These are phyloP conservation scores for Leucaena leucocephala DNA, from an alignment of 306 rosid species.

Conservation along the genomic window DNA sequence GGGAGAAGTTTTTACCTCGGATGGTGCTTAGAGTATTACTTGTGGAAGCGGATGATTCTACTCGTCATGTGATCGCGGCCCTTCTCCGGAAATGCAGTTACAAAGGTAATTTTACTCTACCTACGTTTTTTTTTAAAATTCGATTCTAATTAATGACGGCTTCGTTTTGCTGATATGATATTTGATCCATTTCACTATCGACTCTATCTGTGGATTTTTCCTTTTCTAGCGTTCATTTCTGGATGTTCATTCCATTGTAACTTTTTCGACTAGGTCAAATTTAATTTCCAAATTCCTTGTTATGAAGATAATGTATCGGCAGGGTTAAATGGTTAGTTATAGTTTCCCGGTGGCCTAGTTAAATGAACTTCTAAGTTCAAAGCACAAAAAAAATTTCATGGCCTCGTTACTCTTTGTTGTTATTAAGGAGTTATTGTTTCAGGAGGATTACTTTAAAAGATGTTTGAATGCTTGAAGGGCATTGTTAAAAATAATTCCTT, in stretches of 20 bases:
- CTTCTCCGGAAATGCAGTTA: conserved; percentile 84
- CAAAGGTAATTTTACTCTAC: conserved; percentile 47
- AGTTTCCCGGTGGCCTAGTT: not conserved
- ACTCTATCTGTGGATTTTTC: not conserved
- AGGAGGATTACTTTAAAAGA: not conserved
- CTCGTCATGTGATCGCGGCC: conserved; percentile 73
- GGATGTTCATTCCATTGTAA: not conserved
- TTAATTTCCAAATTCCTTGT: not conserved
- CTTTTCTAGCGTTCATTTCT: not conserved
- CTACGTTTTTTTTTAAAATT: not conserved
- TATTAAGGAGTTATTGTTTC: not conserved
- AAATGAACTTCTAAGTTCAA: not conserved
- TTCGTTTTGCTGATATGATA: not conserved
- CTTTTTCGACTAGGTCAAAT: not conserved
- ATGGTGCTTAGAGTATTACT: conserved; percentile 54
- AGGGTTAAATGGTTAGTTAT: not conserved
- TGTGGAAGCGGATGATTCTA: conserved; percentile 81
- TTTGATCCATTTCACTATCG: conserved; percentile 6
- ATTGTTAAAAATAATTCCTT: conserved; percentile 15
- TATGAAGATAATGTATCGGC: not conserved
- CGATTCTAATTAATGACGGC: not conserved
- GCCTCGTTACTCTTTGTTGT: not conserved
- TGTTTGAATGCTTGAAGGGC: not conserved
- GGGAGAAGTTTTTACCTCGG: conserved; percentile 52
- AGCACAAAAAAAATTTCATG: not conserved